Conservation (phyloP, 352 stramenopile species). For the Globisporangium apiculatum region DNA sequence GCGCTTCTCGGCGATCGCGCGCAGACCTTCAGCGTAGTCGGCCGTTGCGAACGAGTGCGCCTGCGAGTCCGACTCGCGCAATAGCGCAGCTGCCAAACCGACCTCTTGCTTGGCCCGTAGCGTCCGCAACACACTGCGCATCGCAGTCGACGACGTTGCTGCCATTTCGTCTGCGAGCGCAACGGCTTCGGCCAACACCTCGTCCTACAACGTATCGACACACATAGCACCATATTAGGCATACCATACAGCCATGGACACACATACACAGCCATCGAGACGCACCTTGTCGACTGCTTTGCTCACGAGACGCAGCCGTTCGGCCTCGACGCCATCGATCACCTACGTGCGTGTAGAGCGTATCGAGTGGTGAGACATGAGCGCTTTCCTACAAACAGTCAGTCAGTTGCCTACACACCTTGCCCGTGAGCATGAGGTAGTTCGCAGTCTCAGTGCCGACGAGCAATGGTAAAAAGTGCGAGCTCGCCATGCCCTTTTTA, state of each 20-base stretch:
- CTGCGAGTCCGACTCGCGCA: constrained; percentile 72
- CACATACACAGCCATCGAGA: too few relatives aligned
- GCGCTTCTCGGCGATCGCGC: constrained; percentile 63
- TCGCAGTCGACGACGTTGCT: constrained; percentile 49
- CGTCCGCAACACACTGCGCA: constrained; percentile 56
- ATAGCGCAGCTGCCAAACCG: constrained; percentile 53
- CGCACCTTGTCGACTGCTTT: constrained; percentile 32
- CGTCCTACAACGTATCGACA: constrained; percentile 11
- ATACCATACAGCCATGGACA: too few relatives aligned
- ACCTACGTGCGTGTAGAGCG: constrained; percentile 14
- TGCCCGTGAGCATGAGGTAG: constrained; percentile 71
- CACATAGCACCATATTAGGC: too few relatives aligned
- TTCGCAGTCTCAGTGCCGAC: constrained; percentile 54
- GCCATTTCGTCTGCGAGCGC: constrained; percentile 55
- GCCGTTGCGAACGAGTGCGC: constrained; percentile 68
- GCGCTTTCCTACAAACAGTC: background rate
- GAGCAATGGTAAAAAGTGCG: constrained; percentile 70
- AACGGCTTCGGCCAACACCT: constrained; percentile 42
- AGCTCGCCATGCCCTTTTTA: constrained; percentile 69
- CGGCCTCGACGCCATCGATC: constrained; percentile 56
- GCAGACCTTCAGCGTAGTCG: constrained; percentile 78
- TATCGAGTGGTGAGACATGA: too few relatives aligned
- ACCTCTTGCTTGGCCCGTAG: constrained; percentile 61
- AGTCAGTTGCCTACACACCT: constrained; percentile 14
- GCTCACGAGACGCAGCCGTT: constrained; percentile 39